A percentile compares a stretch with the other conserved stretches of the same genome.
These are phyloP conservation scores for Wallacemonas sp. DNA, from an alignment of 208 protist species.

Conservation along the genomic window DNA sequence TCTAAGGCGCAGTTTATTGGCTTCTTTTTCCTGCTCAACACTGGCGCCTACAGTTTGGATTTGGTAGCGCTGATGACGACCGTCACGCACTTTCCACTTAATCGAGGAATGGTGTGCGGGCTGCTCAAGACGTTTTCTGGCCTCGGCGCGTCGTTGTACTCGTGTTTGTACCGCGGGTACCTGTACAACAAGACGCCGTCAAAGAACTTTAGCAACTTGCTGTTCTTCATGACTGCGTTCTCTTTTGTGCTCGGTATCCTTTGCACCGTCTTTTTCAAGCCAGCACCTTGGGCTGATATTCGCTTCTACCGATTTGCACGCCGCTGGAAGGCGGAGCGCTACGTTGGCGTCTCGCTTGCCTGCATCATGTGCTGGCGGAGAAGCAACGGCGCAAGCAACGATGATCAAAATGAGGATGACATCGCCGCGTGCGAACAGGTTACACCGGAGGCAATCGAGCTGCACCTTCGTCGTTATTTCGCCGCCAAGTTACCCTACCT, in stretches of 20 bases:
- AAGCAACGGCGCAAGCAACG: too few relatives aligned
- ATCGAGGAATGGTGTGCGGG: constrained; percentile 47
- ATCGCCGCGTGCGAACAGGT: too few relatives aligned
- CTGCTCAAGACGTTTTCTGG: constrained; percentile 57
- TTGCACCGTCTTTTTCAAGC: constrained; percentile 16
- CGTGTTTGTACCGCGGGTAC: constrained; percentile 49
- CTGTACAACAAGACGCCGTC: constrained; percentile 15
- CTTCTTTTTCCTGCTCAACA: constrained; percentile 49
- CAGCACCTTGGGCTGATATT: constrained; percentile 17
- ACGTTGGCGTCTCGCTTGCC: neutral
- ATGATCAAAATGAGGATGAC: too few relatives aligned
- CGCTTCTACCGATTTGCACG: constrained; percentile 13
- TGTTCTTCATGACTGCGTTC: constrained; percentile 44
- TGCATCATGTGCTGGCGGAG: too few relatives aligned
- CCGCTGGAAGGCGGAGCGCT: neutral
- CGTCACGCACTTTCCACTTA: constrained; percentile 51
- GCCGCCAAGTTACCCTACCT: constrained; percentile 16
- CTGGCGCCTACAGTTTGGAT: constrained; percentile 39
- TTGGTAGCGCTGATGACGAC: constrained; percentile 32
- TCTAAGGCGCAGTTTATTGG: constrained; percentile 29
- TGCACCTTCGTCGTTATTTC: constrained; percentile 10
- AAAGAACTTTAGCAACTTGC: constrained; percentile 27
- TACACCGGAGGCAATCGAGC: constrained; percentile 5
- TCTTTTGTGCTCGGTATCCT: constrained; percentile 29
- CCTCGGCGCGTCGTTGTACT: constrained; percentile 42